phyloP scores from a whole-genome alignment of 2,329 filamentous ascomycete genomes.

The Fusarium beomiforme region DNA sequence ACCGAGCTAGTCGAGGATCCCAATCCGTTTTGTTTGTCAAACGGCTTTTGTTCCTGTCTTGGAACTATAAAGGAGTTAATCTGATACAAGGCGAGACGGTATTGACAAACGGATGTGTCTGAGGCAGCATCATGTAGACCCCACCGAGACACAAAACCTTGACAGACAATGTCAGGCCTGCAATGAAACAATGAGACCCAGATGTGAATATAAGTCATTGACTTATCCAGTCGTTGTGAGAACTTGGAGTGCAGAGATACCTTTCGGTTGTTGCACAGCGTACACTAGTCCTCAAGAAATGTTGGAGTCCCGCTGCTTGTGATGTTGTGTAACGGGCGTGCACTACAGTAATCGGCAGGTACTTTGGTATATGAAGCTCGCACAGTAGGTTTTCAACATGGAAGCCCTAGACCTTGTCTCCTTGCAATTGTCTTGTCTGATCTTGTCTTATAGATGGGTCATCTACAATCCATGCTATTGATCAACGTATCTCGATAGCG shows the following conservation, averaged over 20 bases:
- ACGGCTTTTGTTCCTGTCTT: conserved; percentile 14
- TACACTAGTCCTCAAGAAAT: conserved; percentile 34
- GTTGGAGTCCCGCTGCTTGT: conserved; percentile 16
- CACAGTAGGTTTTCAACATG: not conserved
- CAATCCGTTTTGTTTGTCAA: conserved; percentile 23
- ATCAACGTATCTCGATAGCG: not conserved
- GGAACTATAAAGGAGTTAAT: conserved; percentile 9
- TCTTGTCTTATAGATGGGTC: not conserved
- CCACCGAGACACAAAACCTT: conserved; percentile 24
- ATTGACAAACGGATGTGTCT: conserved; percentile 27
- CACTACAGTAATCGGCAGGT: not conserved
- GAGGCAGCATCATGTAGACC: not conserved
- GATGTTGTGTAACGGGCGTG: conserved; percentile 31
- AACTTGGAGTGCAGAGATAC: conserved; percentile 4
- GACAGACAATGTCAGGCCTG: conserved; percentile 32
- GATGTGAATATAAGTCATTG: not conserved
- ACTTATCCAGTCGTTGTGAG: not conserved
- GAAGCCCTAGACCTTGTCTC: not conserved
- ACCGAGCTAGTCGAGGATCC: conserved; percentile 2
- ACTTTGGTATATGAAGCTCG: not conserved
- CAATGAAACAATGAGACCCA: conserved; percentile 19
- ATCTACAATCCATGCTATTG: conserved; percentile 15
- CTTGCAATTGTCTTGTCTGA: conserved; percentile 16
- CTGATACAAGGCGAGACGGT: conserved; percentile 5
- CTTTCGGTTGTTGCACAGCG: conserved; percentile 31